Percentiles rank a stretch among this genome's conserved stretches.
phyloP scores from a whole-genome alignment of 306 rosid species.

The Pyrus pyrifolia region DNA sequence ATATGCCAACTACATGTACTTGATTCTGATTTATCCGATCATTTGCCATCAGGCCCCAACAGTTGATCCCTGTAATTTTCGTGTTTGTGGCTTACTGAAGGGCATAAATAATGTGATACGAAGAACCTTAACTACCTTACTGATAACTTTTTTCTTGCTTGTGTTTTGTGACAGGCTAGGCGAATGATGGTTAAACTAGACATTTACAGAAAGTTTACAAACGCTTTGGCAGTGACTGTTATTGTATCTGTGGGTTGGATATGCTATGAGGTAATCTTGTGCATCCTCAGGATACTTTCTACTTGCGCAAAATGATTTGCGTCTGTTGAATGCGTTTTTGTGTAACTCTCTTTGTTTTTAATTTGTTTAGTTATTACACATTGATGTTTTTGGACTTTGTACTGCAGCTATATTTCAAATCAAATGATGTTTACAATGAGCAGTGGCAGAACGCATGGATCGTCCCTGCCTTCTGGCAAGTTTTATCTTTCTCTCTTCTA shows the following conservation, averaged over 20 bases:
- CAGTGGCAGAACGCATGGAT: conserved; percentile 92
- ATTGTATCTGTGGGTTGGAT: conserved; percentile 93
- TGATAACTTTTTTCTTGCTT: conserved; percentile 14
- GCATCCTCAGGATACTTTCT: background rate
- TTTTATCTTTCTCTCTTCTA: conserved; percentile 74
- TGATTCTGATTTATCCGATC: background rate
- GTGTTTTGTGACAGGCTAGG: conserved; percentile 57
- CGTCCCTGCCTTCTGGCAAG: conserved; percentile 96
- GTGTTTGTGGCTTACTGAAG: background rate
- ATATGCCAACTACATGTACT: background rate
- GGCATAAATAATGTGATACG: background rate
- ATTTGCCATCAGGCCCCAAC: background rate
- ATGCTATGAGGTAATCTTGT: conserved; percentile 79
- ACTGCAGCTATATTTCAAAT: conserved; percentile 79
- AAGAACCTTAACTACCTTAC: conserved; percentile 2
- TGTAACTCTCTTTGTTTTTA: background rate
- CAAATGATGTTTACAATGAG: conserved; percentile 78
- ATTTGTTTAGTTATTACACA: background rate
- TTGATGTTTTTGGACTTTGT: background rate
- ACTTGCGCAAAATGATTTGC: background rate
- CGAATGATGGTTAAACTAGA: conserved; percentile 88
- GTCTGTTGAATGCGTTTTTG: background rate
- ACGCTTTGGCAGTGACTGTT: conserved; percentile 85
- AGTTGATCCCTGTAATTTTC: background rate
- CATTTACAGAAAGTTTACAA: conserved; percentile 87